Base-by-base conservation (phyloP, 2,329 filamentous ascomycete species). In the Claviceps africana region DNA sequence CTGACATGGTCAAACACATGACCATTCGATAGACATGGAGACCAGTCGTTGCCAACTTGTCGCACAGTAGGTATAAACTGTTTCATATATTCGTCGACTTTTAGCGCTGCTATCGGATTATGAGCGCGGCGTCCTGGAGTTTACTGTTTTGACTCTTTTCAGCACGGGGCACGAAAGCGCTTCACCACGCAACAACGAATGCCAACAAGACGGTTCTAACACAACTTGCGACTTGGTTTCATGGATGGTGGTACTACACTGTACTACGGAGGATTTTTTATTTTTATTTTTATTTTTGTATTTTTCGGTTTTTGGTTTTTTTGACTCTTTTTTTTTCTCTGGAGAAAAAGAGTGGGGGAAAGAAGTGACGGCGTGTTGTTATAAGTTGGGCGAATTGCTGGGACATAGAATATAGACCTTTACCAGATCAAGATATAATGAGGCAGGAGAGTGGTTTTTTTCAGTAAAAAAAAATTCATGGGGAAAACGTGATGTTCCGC, bases 1-100 rank as follows among this genome's bases (percentile, higher is more conserved):
- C 86, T 52, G 82, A 87, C 63, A 85, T 91, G 77, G 82, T 82
- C 66, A 96, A 95, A 82, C 88, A 91, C 70, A 95, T 95, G 86
- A 96, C 90, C 46, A 91, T 91, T 66, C 83, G 87, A 65, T 93
- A 81, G 77, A 62, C 54, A 51, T 55, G 48, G 55, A 59, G 50
- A 35, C 47, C 22, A 43, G 21, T 51, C 30, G 19, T 37, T 57
- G 57, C 54, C 53, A 56, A 57, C 56, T 61, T 57, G 56, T 62
- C 59, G 65, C 47, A 70, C 64, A 70, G 71, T 75, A 75, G 67
- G 71, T 74, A 75, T 72, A 55, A 53, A 59, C 64, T 63, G 63
- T 65, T 67, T 65, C 65, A 70, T 65, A 70, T 64, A 67, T 65
- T 67, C 66, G 60, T 67, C 58, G 64, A 61, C 73, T 63, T 61